Evolutionary conservation across 2,329 filamentous ascomycete genomes (phyloP).

Genomic region (Exophiala sp.): DNA sequence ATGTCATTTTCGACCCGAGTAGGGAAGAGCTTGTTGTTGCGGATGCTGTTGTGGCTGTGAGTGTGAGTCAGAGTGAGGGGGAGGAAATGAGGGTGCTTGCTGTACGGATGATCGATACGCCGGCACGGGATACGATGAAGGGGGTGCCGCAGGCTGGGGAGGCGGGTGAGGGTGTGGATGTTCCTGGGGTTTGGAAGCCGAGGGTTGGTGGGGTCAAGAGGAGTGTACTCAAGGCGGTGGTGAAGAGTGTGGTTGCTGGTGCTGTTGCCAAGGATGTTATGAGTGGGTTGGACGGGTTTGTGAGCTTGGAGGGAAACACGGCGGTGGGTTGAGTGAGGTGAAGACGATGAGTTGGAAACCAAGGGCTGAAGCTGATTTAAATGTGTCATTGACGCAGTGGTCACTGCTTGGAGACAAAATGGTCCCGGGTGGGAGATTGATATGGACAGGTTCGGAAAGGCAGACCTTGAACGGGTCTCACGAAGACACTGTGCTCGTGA

Average conservation of each 20-base stretch:
- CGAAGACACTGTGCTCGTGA: too few species aligned
- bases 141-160: slow-evolving; percentile 53
- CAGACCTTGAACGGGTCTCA: too few species aligned
- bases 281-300: slow-evolving; percentile 70
- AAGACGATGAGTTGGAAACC: background rate
- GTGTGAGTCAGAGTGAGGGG: slow-evolving; percentile 47
- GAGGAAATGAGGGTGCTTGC: slow-evolving; percentile 55
- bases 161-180: slow-evolving; percentile 56
- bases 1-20: slow-evolving; percentile 89
- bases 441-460: too few species aligned
- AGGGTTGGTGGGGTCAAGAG: slow-evolving; percentile 80
- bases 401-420: too few species aligned
- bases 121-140: slow-evolving; percentile 67
- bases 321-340: background rate
- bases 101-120: slow-evolving; percentile 70
- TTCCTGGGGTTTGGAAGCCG: slow-evolving; percentile 75
- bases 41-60: slow-evolving; percentile 82
- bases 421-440: too few species aligned
- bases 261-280: slow-evolving; percentile 85
- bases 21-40: slow-evolving; percentile 91
- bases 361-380: background rate
- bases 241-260: slow-evolving; percentile 70
- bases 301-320: slow-evolving; percentile 7
- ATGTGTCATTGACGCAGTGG: background rate
- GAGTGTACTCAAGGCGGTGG: slow-evolving; percentile 66